Evolutionary conservation across 225 moss, liverwort and hornwort species (phyloP), one percentile per base, ranked within the genome.

Genomic region (Pleurozium schreberi): DNA sequence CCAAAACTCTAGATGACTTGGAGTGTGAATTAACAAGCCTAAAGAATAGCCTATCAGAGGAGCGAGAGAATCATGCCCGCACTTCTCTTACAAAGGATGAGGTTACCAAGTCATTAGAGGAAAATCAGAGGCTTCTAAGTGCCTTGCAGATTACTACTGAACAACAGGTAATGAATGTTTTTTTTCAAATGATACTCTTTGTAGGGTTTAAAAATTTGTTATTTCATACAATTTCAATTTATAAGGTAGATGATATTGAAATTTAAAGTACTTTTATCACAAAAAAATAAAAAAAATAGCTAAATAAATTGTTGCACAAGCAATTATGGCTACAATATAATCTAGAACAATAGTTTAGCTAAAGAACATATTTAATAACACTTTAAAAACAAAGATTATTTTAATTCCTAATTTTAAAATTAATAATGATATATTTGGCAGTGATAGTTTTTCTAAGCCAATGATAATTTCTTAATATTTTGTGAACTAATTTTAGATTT

Each of bases 81-180:
- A 95, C 96, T 74, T 85, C 94, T 53, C 86, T 92, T 70, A 90
- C 88, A 62, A 95, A 88, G 40, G 94, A 93, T 1, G 89, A 87
- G 28, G 86, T 93, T 80, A 85, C 75, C n/a, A 92, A 92, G 68
- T 82, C 90, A 40, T 86, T 92, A 68, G 91, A 91, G 22, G 88
- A 93, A 87, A 93, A 91, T 47, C 94, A 96, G 40, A 89, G 91
- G 87, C 92, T 92, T 79, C 52, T 96, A 55, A 92, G 79, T 30
- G 63, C 94, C 77, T 45, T 91, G 45, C 90, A 93, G 64, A 71
- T 86, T 47, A 96, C 89, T 45, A 87, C 87, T 3, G 50, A 92
- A 79, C 93, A 94, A 75, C 94, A 96, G 71, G 96, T 96, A 88
- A 77, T 30, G 50, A 5, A 82, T n/a, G 17, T 28, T 45, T 82